Evolutionary conservation across 371 early-diverging fungal genomes (phyloP), one percentile per base, ranked within the genome.

Genomic region (Rhizomucor miehei): DNA sequence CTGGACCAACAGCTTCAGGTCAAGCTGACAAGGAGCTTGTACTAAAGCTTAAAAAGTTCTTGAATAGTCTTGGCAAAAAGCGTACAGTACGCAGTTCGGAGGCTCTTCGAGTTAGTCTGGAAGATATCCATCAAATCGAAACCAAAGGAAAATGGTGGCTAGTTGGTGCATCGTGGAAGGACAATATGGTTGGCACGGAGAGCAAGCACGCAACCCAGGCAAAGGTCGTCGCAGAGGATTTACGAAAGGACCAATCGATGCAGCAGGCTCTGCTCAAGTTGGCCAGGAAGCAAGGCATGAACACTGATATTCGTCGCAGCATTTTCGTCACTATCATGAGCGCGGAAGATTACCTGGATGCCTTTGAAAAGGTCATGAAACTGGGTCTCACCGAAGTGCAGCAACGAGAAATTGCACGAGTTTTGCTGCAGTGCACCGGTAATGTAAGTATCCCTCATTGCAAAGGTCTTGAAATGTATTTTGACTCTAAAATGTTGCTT

Each of bases 261-360:
- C 75, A 77, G 34, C 84, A 85, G 37, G 67, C 86, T 16, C 73
- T 98, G 48, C 63, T 96, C 45, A 71, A 80, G 51, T 70, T 95
- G 21, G 97, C 97, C 17, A 75, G 86, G 48, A 80, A 86, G 56
- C 92, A 93, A 68, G 86, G 88, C 48, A 95, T 98, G 96, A 95
- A 95, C 78, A 97, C 98, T 11, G 97, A 97, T 62, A 79, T 97
- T 12, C 85, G 97, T 48, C 75, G 93, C 58, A 89, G 87, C 54
- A 88, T 98, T 49, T 98, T 98, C 80, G 84, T 95, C 8, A 85
- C 87, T 4, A 73, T 96, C 43, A 92, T 97, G 91, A 85, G 89
- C 66, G 86, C 93, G 62, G 94, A 93, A 84, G 97, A 97, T 69
- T 97, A 90, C 65, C 72, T 92, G 25, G 98, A 98, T 63, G 95